Evolutionary conservation across 306 rosid genomes (phyloP), one percentile per base, ranked within the genome.

Genomic region (Prunus padus): DNA sequence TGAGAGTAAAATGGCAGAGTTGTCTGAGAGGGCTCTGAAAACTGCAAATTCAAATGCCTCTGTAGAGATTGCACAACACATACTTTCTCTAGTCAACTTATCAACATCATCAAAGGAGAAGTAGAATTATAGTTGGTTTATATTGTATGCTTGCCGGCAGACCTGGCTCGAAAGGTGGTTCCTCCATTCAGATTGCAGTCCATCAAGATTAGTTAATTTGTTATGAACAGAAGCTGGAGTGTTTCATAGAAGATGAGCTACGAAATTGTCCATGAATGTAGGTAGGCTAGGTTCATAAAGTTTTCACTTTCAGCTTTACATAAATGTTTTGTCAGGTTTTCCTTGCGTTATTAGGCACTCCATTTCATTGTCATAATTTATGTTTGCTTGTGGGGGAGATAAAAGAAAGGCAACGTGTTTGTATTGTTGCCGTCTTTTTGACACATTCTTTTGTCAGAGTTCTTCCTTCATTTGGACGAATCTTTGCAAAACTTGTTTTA

Each of bases 21-120:
- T 89, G 95, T 86, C 91, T 22, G 93, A 85, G 79, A 91, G 93
- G 89, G 91, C 95, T 65, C 78, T 89, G 50, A 86, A 85, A 81
- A 82, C 87, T 71, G 90, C 93, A 72, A 86, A 85, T 23, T 86
- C 79, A 44, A 80, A 88, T 74, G 95, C 95, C 82, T 78, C 91
- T 16, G 78, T 79, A 11, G 87, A 85, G 78, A 91, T 91, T 77
- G 90, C 80, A 18, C 84, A 83, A 22, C 95, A 83, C 63, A 77
- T 91, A 80, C 77, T 88, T 40, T 84, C 87, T 49, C 82, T 91
- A 12, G 81, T 88, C 61, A 74, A 81, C 72, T 46, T 42, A 23
- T 78, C 86, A 65, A 79, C 76, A 26, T 23, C 72, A 37, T 23
- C 72, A 37, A 80, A 79, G 65, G 47, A 50, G 54, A 61, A 71